Percentiles rank a stretch among this genome's conserved stretches.
These are phyloP conservation scores for Eustoma russellianum DNA, from an alignment of 257 asterid species.

Conservation along the genomic window DNA sequence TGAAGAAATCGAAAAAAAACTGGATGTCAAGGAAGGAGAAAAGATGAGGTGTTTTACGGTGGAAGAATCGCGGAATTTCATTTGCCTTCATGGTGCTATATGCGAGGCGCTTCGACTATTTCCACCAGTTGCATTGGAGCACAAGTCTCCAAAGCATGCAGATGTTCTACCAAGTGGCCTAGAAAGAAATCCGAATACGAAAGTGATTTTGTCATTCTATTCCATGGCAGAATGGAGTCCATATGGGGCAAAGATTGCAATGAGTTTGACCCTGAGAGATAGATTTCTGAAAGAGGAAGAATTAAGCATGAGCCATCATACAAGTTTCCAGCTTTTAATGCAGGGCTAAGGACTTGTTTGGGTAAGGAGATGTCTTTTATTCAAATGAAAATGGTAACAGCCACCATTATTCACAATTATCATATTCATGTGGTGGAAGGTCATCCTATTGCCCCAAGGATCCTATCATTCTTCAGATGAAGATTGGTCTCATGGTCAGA, in stretches of 20 bases:
- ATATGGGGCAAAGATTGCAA: slow-evolving; percentile 10
- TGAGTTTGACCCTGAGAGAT: slow-evolving; percentile 6
- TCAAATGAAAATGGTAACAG: slow-evolving; percentile 9
- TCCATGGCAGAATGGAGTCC: slow-evolving; percentile 2
- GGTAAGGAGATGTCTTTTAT: slow-evolving; percentile 5
- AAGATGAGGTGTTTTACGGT: background rate
- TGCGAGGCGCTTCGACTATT: slow-evolving; percentile 3
- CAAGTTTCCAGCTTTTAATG: slow-evolving; percentile 5
- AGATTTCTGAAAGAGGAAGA: background rate
- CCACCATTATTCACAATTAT: background rate
- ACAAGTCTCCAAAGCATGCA: background rate
- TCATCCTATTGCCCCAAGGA: background rate
- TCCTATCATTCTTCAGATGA: slow-evolving; percentile 1
- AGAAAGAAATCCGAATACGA: background rate
- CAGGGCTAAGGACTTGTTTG: slow-evolving; percentile 2
- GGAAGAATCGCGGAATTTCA: slow-evolving; percentile 2
- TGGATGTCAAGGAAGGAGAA: background rate
- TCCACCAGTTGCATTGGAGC: slow-evolving; percentile 5
- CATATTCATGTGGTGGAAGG: background rate
- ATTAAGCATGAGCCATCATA: slow-evolving; percentile 2
- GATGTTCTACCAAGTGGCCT: slow-evolving; percentile 3
- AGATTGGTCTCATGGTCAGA: background rate
- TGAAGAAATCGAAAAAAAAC: background rate
- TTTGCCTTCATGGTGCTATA: slow-evolving; percentile 5
- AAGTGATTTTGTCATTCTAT: background rate